Base-by-base conservation (phyloP, 2,329 filamentous ascomycete species). In the Verticillium dahliae region DNA sequence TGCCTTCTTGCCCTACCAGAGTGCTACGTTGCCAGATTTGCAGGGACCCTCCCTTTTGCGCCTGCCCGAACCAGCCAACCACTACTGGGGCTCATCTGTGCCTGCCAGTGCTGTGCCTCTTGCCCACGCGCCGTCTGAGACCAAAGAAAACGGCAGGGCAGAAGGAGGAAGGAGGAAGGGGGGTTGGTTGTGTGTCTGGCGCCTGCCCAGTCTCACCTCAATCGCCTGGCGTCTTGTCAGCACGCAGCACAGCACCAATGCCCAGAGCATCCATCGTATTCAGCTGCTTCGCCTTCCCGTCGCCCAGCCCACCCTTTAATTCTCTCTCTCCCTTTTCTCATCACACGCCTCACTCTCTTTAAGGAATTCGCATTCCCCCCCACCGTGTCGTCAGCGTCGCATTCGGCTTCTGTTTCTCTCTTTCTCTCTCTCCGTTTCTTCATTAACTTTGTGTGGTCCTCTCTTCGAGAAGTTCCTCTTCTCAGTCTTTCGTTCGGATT, bases 281-380 rank as follows among this genome's bases (percentile, higher is more conserved):
- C 45, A n/a, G 6, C 45, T 52, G 45, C 45, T 52, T 52, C 45
- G 45, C 45, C 45, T 22, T 69, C 67, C 68, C 69, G 67, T 69
- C 69, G 68, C 67, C 27, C 27, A 69, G 65, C 64, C 68, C 68
- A 65, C 57, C 61, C n/a, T 56, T 54, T n/a, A 27, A 39, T 7
- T 65, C 66, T 68, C 67, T 67, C 64, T 61, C 64, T 65, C 63
- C 63, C 68, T 60, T 66, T 67, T 62, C 39, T n/a, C 45, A 52
- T 18, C 45, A 52, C 45, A 52, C 45, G 22, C 45, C 45, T 52
- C 45, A 52, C 45, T 52, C 18, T 52, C 45, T 52, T 52, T 52
- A 52, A 52, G 45, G 45, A 13, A 52, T 4, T 52, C 45, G 18
- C 45, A 5, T 52, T 27, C 22, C 13, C 45, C 45, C 45, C 45